Percentiles rank a stretch among this genome's conserved stretches.
Evolutionary conservation across 495 filamentous ascomycete genomes (phyloP).

Genomic region (Cladorrhinum samala): DNA sequence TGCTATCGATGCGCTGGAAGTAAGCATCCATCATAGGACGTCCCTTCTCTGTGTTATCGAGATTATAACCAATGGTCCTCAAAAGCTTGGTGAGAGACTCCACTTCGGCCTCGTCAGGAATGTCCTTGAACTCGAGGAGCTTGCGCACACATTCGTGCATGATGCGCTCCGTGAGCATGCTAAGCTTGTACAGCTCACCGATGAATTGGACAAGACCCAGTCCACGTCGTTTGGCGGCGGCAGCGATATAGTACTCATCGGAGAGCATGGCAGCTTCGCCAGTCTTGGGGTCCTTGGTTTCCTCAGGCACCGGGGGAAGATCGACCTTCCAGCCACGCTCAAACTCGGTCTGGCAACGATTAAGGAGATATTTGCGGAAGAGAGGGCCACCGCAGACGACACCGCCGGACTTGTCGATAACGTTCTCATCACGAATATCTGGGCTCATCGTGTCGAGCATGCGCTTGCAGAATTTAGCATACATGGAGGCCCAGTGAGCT

Average conservation of each 20-base stretch:
- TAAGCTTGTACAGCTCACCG: slow-evolving; percentile 95
- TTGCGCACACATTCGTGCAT: slow-evolving; percentile 99
- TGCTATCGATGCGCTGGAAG: slow-evolving; percentile 75
- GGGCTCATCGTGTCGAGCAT: slow-evolving; percentile 95
- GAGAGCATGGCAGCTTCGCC: slow-evolving; percentile 77
- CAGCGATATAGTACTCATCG: slow-evolving; percentile 94
- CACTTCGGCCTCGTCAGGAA: slow-evolving; percentile 91
- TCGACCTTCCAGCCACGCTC: slow-evolving; percentile 97
- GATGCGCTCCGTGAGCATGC: slow-evolving; percentile 97
- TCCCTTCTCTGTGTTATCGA: slow-evolving; percentile 77
- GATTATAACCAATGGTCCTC: slow-evolving; percentile 79
- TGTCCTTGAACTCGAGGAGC: slow-evolving; percentile 87
- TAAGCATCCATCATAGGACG: slow-evolving; percentile 84
- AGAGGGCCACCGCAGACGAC: slow-evolving; percentile 86
- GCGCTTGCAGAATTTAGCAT: slow-evolving; percentile 95
- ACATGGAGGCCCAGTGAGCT: slow-evolving; percentile 98
- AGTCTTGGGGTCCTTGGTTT: slow-evolving; percentile 61
- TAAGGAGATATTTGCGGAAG: slow-evolving; percentile 98
- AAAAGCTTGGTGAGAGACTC: slow-evolving; percentile 91
- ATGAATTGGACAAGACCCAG: slow-evolving; percentile 99
- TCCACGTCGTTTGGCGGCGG: slow-evolving; percentile 92
- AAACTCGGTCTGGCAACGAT: slow-evolving; percentile 98
- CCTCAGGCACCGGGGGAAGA: slow-evolving; percentile 52
- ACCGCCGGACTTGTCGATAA: slow-evolving; percentile 76
- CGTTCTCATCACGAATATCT: slow-evolving; percentile 91